Percentiles rank a stretch among this genome's conserved stretches.
Evolutionary conservation across 768 basidiomycete genomes (phyloP).

Genomic region (Podaxis carcinomalis): DNA sequence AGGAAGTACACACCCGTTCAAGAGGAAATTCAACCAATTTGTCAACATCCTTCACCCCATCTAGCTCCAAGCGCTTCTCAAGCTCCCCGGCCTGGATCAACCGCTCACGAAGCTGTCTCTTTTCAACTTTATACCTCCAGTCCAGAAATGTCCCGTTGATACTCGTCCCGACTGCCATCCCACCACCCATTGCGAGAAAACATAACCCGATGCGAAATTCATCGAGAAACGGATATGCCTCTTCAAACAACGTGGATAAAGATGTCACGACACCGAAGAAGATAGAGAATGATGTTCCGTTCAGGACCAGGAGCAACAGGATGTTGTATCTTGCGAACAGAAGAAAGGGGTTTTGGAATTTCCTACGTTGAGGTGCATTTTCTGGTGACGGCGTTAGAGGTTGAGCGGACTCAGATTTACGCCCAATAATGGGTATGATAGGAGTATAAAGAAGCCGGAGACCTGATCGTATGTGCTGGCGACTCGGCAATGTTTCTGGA

Average conservation of each 20-base stretch:
- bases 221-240: slow-evolving; percentile 55
- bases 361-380: slow-evolving; percentile 21
- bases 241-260: slow-evolving; percentile 55
- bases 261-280: slow-evolving; percentile 60
- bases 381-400: slow-evolving; percentile 18
- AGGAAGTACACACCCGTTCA: background rate
- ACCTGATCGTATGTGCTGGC: background rate
- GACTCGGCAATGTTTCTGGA: slow-evolving; percentile 41
- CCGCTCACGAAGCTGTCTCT: slow-evolving; percentile 24
- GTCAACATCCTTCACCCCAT: background rate
- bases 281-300: slow-evolving; percentile 46
- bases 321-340: slow-evolving; percentile 55
- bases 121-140: slow-evolving; percentile 47
- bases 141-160: slow-evolving; percentile 62
- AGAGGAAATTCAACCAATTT: slow-evolving; percentile 1
- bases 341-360: slow-evolving; percentile 49
- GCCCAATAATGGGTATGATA: slow-evolving; percentile 4
- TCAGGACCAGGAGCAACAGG: slow-evolving; percentile 44
- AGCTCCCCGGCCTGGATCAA: background rate
- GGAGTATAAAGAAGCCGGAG: slow-evolving; percentile 5
- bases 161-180: slow-evolving; percentile 58
- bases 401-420: background rate
- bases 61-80: background rate
- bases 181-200: slow-evolving; percentile 74
- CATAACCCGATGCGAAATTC: slow-evolving; percentile 74